phyloP scores from a whole-genome alignment of 257 asterid genomes.

The Nicotiana otophora region DNA sequence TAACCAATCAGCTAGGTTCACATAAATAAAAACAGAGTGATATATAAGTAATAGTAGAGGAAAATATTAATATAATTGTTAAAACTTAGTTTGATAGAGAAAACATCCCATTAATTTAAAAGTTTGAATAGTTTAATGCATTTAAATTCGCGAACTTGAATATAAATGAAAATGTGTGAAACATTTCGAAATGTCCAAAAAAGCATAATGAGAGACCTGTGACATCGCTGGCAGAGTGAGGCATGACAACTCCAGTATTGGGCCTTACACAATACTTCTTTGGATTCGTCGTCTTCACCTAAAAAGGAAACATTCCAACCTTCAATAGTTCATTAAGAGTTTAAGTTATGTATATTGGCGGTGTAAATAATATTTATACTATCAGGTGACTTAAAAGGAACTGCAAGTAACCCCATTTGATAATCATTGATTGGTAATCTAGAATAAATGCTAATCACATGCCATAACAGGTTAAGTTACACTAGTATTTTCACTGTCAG shows the following conservation, averaged over 20 bases:
- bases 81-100: neutral
- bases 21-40: too few relatives aligned
- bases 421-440: too few relatives aligned
- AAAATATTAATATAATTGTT: neutral
- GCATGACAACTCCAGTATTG: slow-evolving; percentile 57
- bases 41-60: neutral
- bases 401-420: too few relatives aligned
- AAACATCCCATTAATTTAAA: neutral
- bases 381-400: too few relatives aligned
- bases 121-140: neutral
- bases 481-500: too few relatives aligned
- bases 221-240: slow-evolving; percentile 46
- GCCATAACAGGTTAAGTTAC: too few relatives aligned
- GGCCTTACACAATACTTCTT: slow-evolving; percentile 73
- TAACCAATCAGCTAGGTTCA: too few relatives aligned
- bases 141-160: neutral
- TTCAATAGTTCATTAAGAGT: neutral
- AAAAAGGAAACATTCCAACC: slow-evolving; percentile 10
- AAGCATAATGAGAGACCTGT: slow-evolving; percentile 27
- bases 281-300: slow-evolving; percentile 76
- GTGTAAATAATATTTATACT: too few relatives aligned
- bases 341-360: too few relatives aligned
- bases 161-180: neutral
- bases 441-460: too few relatives aligned
- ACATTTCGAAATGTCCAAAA: neutral